These are phyloP conservation scores for Phytophthora rubi DNA, from an alignment of 352 stramenopile genomes.

Conservation along the genomic window DNA sequence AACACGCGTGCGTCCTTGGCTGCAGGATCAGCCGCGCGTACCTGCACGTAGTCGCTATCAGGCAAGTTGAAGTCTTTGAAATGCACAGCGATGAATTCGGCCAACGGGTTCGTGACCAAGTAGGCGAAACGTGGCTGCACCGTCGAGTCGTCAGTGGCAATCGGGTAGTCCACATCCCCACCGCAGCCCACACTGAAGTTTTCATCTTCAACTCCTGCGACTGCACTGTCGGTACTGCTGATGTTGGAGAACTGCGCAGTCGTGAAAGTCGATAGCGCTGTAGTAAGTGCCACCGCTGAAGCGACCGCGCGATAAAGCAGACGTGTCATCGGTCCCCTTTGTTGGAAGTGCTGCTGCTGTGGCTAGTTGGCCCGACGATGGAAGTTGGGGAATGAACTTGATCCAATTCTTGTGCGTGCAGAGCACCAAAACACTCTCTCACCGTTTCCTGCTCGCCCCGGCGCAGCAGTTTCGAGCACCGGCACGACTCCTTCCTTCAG, in stretches of 20 bases:
- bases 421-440: neutral
- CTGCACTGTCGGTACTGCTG: constrained; percentile 14
- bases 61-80: constrained; percentile 75
- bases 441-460: constrained; percentile 5
- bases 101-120: constrained; percentile 50
- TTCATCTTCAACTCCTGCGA: constrained; percentile 27
- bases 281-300: constrained; percentile 16
- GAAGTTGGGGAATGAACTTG: constrained; percentile 30
- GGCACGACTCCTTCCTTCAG: neutral
- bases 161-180: constrained; percentile 31
- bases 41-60: constrained; percentile 55
- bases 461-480: constrained; percentile 10
- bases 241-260: constrained; percentile 23
- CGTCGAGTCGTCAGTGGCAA: constrained; percentile 19
- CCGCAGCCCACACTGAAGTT: constrained; percentile 47
- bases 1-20: constrained; percentile 38
- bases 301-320: constrained; percentile 21
- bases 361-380: constrained; percentile 14
- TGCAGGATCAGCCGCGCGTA: constrained; percentile 40
- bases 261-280: constrained; percentile 9
- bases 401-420: neutral
- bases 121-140: constrained; percentile 44
- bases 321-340: constrained; percentile 20
- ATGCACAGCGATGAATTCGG: constrained; percentile 68
- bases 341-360: constrained; percentile 2